Base-by-base conservation (phyloP, 2,329 filamentous ascomycete species). In the Sphaerulina populicola region DNA sequence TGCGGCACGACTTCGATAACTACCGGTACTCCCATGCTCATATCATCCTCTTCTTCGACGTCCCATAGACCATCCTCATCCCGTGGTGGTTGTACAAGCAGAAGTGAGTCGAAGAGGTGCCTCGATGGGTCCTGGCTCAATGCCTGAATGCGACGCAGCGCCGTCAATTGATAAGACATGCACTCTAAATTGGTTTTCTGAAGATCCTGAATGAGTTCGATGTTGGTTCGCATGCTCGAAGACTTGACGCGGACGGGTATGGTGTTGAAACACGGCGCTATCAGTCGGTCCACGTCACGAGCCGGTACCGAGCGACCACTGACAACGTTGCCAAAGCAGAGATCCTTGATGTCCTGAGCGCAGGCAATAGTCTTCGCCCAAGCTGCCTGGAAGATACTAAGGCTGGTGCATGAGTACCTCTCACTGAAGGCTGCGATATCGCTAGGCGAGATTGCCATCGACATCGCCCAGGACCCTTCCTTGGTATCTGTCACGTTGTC, bases 231-330 rank as follows among this genome's bases (percentile, higher is more conserved):
- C 1, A 65, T 65, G 2, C 64, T 63, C 1, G 74, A 68, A 8
- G 86, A 54, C 30, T 80, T 69, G 12, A 81, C 69, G 23, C 88
- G 78, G 1, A 89, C 64, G 0, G 90, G 88, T 10, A 95, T 69
- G 0, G 90, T 94, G 64, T 95, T 96, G 74, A 96, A 95, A 65
- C 88, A 94, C 0, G 90, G 90, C 0, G 87, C 88, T n/a, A 94
- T 79, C 5, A 95, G 77, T 3, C 76, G 73, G 35, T 90, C 82
- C 9, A 91, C 72, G 0, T 77, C 78, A 5, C 84, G 76, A 2
- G 90, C 66, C 0, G 79, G 70, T 8, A 87, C 64, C 0, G 82
- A 83, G 6, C 90, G 81, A 1, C 90, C 89, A 62, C 81, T 90
- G 50, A 91, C 77, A 2, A 96, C 83, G 60, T 88, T 93, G 0